phyloP scores from a whole-genome alignment of 2,329 filamentous ascomycete species.

The Neonectria sp. region DNA sequence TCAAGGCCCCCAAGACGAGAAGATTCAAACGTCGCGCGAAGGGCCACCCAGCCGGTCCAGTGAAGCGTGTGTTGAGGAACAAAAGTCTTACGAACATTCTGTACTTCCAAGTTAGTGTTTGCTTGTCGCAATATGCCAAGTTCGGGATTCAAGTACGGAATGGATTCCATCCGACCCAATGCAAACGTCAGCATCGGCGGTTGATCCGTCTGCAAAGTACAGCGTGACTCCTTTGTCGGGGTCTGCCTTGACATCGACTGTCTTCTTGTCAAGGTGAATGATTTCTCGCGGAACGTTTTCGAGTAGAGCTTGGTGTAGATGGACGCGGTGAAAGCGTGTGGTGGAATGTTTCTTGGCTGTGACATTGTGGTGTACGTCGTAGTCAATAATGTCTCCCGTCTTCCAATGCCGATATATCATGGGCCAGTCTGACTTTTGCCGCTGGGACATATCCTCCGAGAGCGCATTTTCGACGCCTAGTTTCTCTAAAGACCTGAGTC shows the following conservation, averaged over 20 bases:
- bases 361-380: slow-evolving; percentile 52
- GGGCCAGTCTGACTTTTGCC: slow-evolving; percentile 57
- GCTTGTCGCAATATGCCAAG: background rate
- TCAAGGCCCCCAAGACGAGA: slow-evolving; percentile 58
- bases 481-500: slow-evolving; percentile 65
- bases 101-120: background rate
- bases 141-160: slow-evolving; percentile 49
- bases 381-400: slow-evolving; percentile 40
- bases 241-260: slow-evolving; percentile 53
- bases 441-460: slow-evolving; percentile 56
- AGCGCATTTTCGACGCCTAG: slow-evolving; percentile 65
- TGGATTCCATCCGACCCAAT: slow-evolving; percentile 69
- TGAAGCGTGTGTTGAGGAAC: slow-evolving; percentile 56
- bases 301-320: slow-evolving; percentile 64
- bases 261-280: slow-evolving; percentile 61
- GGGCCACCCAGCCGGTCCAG: slow-evolving; percentile 62
- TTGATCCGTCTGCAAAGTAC: slow-evolving; percentile 64
- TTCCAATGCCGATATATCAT: slow-evolving; percentile 61
- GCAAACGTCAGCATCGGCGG: slow-evolving; percentile 61
- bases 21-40: slow-evolving; percentile 61
- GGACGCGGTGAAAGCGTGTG: slow-evolving; percentile 62
- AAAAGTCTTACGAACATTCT: slow-evolving; percentile 58
- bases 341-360: slow-evolving; percentile 62
- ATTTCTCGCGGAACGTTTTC: slow-evolving; percentile 58
- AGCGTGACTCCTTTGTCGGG: slow-evolving; percentile 50